Percentiles rank a stretch among this genome's conserved stretches.
Conservation (phyloP, 2,329 filamentous ascomycete genomes). For the Sphaerulina musiva region DNA sequence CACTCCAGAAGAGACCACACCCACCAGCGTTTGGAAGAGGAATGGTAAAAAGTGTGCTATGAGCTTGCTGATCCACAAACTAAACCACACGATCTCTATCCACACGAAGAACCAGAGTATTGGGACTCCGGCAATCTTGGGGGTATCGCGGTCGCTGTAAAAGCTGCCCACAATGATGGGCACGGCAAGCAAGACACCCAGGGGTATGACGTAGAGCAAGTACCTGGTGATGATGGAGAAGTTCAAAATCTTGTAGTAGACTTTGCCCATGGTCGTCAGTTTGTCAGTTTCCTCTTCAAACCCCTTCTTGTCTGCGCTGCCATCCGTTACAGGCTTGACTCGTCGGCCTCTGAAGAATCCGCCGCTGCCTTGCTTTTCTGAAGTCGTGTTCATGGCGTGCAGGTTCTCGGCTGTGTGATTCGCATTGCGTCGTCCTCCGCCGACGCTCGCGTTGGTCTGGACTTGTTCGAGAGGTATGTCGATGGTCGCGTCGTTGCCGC, state of each 20-base stretch:
- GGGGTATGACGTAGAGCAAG: slow-evolving; percentile 55
- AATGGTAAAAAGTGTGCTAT: slow-evolving; percentile 53
- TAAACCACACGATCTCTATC: slow-evolving; percentile 59
- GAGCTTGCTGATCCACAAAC: slow-evolving; percentile 57
- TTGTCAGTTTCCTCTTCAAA: slow-evolving; percentile 48
- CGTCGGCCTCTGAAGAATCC: slow-evolving; percentile 35
- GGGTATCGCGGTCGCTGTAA: slow-evolving; percentile 33
- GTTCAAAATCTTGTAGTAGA: slow-evolving; percentile 56
- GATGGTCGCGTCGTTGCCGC: slow-evolving; percentile 50
- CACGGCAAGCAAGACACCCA: slow-evolving; percentile 53
- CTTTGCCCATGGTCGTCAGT: slow-evolving; percentile 52
- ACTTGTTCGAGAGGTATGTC: slow-evolving; percentile 57
- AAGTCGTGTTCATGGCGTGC: slow-evolving; percentile 28
- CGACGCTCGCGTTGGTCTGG: slow-evolving; percentile 41
- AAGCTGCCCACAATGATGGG: slow-evolving; percentile 57
- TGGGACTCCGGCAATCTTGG: slow-evolving; percentile 50
- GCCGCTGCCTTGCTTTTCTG: slow-evolving; percentile 32
- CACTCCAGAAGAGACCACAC: slow-evolving; percentile 58
- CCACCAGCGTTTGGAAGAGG: slow-evolving; percentile 55
- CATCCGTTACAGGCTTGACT: slow-evolving; percentile 32
- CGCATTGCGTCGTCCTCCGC: slow-evolving; percentile 37
- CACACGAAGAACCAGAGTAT: slow-evolving; percentile 59
- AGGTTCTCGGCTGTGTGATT: slow-evolving; percentile 31
- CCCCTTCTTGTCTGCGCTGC: slow-evolving; percentile 21
- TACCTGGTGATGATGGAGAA: slow-evolving; percentile 59